Conservation (phyloP, 371 early-diverging fungal genomes). For the Apophysomyces ossiformis region DNA sequence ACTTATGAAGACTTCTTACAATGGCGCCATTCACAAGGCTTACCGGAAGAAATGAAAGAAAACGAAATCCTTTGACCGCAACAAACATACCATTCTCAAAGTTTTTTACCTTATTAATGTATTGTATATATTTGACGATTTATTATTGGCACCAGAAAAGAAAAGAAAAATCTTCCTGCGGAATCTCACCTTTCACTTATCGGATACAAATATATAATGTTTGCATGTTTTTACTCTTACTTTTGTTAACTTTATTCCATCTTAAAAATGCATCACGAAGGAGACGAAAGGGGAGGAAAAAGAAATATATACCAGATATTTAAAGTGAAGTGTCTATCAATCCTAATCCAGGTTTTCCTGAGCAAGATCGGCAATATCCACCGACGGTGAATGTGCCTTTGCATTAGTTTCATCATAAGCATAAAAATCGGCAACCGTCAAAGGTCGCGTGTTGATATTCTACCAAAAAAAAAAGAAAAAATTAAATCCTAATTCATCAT, state of each 20-base stretch:
- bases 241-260: background rate
- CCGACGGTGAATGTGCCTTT: slow-evolving; percentile 30
- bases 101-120: background rate
- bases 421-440: slow-evolving; percentile 69
- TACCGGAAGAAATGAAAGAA: background rate
- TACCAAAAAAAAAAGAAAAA: slow-evolving; percentile 13
- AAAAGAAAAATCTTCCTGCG: background rate
- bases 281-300: background rate
- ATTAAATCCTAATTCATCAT: background rate
- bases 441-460: slow-evolving; percentile 62
- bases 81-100: background rate
- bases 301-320: background rate
- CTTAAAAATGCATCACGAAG: background rate
- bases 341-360: slow-evolving; percentile 41
- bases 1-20: slow-evolving; percentile 34
- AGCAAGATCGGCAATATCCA: slow-evolving; percentile 20
- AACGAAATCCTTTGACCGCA: background rate
- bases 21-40: slow-evolving; percentile 16
- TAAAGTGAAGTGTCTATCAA: background rate
- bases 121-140: background rate
- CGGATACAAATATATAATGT: background rate
- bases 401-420: slow-evolving; percentile 43
- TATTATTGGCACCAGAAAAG: too few relatives aligned
- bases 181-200: background rate
- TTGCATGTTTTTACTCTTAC: background rate